Base-by-base conservation (phyloP, 2,329 filamentous ascomycete species). In the Beauveria medogensis region DNA sequence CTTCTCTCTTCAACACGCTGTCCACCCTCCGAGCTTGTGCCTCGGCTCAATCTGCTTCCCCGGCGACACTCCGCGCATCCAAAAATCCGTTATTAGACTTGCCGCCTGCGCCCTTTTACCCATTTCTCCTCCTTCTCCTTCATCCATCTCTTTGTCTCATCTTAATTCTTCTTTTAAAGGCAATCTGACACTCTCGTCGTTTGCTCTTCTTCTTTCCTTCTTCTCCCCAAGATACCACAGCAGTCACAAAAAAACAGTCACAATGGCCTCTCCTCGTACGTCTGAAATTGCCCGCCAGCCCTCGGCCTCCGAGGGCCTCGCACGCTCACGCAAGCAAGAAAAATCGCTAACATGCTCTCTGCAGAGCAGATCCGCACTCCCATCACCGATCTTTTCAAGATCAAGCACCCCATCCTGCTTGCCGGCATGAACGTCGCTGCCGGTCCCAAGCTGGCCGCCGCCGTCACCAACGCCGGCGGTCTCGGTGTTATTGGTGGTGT, bases 401-500 rank as follows among this genome's bases (percentile, higher is more conserved):
- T 99, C 84, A 91, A 96, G 75, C 94, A 99, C 79, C 94, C 94
- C 62, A 82, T 99, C 73, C 81, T 99, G 71, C 87, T 99, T 64
- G 94, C 94, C 69, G 94, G 94, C 75, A 99, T 99, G 94, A 97
- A 99, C 82, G 94, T 97, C 65, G 94, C 94, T 61, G 94, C 94
- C 63, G 94, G 94, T 55, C 94, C 94, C 60, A 95, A 92, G 82
- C 87, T 99, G 71, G 94, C 94, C 58, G 94, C 94, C 40, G 94
- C 94, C 47, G 94, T 99, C 69, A 95, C 93, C 68, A 97, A 99
- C 77, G 94, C 94, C 57, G 94, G 94, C 67, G 94, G 94, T 71
- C 82, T 99, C 64, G 94, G 94, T 78, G 94, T 99, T 70, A 93
- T 99, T 69, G 94, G 94, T 67, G 94, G 94, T 74, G 88, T 93